Evolutionary conservation across 768 basidiomycete species (phyloP), one percentile per base, ranked within the genome.

Genomic region (Boletus sp.): DNA sequence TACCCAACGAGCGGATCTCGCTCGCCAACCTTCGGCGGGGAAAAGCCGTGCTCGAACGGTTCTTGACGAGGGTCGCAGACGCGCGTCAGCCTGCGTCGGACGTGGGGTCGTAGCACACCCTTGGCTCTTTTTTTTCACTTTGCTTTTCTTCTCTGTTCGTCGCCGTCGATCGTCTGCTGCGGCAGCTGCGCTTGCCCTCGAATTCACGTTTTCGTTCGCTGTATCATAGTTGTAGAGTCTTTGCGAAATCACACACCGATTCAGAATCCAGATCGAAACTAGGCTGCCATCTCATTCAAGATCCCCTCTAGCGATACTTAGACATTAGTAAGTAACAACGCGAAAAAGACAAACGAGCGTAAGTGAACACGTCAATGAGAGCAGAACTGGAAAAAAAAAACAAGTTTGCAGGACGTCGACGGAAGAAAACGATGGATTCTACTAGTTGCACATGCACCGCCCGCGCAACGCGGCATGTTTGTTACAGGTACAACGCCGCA

Each of bases 1-100:
- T 99, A 24, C 87, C 94, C 3, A 91, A 99, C 68, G 97, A 99
- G 71, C 81, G 93, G 4, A 94, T 98, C 52, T 87, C 94, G 3
- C 73, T 97, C 1, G 73, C 83, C 20, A 98, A 98, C 65, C 78
- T 98, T 24, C 80, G 81, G 18, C 83, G 85, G 39, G 92, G 92
- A 0, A 90, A 90, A 61, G 77, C 83, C 1, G 91, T 92, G 40
- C 67, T 92, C 32, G 87, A 92, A 64, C 82, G 86, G 15, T 94
- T 93, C 71, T 70, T 91, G 51, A 65, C 77, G 2, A 83, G 81
- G 28, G 79, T 83, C 2, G 83, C 80, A 0, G 65, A 67, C n/a
- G 48, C 62, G 15, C 42, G 46, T 17, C 33, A 18, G 30, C 28
- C 42, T 8, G 18, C n/a, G 42, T 33, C 47, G 55, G 18, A 33